Evolutionary conservation across 345 rosid genomes (phyloP).

Genomic region (Rhodomyrtus tomentosa): DNA sequence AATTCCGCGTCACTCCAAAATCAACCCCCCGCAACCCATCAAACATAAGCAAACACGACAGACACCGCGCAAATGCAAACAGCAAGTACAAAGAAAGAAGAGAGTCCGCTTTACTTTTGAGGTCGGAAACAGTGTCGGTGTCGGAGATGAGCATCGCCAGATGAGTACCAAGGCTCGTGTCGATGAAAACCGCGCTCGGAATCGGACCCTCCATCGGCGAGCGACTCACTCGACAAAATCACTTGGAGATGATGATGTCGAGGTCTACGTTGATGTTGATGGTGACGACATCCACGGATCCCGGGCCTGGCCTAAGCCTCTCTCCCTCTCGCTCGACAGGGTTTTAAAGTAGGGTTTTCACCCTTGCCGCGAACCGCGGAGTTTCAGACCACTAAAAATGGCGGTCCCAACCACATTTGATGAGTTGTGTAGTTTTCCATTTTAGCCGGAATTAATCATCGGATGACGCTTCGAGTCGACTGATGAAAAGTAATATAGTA

Average conservation of each 20-base stretch:
- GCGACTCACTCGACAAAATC: neutral
- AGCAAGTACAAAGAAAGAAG: neutral
- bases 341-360: neutral
- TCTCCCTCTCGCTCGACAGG: no score
- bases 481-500: neutral
- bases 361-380: neutral
- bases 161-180: conserved; percentile 54
- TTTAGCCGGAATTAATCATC: neutral
- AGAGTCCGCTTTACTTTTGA: conserved; percentile 23
- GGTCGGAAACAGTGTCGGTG: conserved; percentile 47
- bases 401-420: neutral
- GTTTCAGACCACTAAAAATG: neutral
- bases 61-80: neutral
- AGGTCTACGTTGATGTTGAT: neutral
- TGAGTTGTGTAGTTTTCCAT: neutral
- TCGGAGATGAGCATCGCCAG: conserved; percentile 27
- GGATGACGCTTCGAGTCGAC: neutral
- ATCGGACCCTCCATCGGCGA: neutral
- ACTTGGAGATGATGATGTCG: neutral
- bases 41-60: neutral
- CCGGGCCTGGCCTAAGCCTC: no score
- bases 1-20: neutral
- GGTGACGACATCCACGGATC: no score
- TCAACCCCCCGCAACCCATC: neutral
- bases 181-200: conserved; percentile 28